Evolutionary conservation across 2,329 filamentous ascomycete species (phyloP).

Genomic region (Pseudogymnoascus sp.): DNA sequence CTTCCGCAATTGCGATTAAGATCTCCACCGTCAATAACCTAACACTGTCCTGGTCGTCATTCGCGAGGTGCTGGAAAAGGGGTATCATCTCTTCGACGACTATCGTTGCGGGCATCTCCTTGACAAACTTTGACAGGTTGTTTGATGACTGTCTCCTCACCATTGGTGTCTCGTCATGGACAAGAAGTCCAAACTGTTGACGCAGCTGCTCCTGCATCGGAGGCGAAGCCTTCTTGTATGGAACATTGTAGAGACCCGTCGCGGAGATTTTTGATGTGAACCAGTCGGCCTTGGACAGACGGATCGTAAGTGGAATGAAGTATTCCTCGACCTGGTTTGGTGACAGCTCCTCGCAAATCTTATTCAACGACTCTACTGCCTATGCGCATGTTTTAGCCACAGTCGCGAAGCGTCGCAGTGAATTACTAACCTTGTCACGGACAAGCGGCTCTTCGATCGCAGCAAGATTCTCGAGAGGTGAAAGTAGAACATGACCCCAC

Average conservation of each 20-base stretch:
- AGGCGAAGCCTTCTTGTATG: constrained; percentile 84
- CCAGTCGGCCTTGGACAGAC: constrained; percentile 98
- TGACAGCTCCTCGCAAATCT: constrained; percentile 91
- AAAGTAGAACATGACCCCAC: constrained; percentile 91
- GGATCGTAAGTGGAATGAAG: constrained; percentile 91
- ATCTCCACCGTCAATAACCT: constrained; percentile 93
- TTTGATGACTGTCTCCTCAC: constrained; percentile 94
- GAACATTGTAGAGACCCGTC: constrained; percentile 86
- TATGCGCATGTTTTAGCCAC: constrained; percentile 31
- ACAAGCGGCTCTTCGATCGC: constrained; percentile 98
- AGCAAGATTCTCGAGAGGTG: constrained; percentile 93
- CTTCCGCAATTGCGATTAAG: constrained; percentile 91
- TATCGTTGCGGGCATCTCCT: constrained; percentile 84
- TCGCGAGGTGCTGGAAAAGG: constrained; percentile 91
- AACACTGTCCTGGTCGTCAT: constrained; percentile 96
- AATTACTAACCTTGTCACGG: constrained; percentile 73
- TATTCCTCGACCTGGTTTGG: constrained; percentile 91
- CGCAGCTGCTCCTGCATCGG: constrained; percentile 85
- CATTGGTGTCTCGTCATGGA: constrained; percentile 99
- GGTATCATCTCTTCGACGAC: constrained; percentile 99
- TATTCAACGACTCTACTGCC: constrained; percentile 98
- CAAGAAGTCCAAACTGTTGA: constrained; percentile 83
- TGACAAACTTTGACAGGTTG: constrained; percentile 94
- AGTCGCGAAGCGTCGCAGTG: not conserved
- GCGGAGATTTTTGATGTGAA: constrained; percentile 99